These are phyloP conservation scores for Protomyces inouyei DNA, from an alignment of 1,139 yeast species.

Conservation along the genomic window DNA sequence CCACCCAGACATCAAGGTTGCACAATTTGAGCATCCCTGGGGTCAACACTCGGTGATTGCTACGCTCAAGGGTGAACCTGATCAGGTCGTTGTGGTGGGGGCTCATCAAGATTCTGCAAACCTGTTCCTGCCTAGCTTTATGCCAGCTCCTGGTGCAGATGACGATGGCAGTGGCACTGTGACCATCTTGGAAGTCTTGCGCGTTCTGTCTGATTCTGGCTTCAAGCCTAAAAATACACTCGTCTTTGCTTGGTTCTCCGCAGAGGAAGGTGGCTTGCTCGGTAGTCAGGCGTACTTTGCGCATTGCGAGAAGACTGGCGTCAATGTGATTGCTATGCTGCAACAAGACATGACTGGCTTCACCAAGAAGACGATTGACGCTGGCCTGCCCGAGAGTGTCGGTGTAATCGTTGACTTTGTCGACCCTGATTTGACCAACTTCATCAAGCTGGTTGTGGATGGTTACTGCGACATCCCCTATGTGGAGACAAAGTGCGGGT, in stretches of 20 bases:
- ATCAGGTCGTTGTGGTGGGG: constrained; percentile 64
- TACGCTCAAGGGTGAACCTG: constrained; percentile 44
- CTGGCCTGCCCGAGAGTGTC: constrained; percentile 62
- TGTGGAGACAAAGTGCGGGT: constrained; percentile 76
- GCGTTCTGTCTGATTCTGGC: constrained; percentile 50
- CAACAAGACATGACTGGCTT: constrained; percentile 97
- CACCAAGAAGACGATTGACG: constrained; percentile 52
- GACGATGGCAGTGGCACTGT: constrained; percentile 90
- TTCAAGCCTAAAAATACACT: constrained; percentile 64
- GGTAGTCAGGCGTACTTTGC: constrained; percentile 80
- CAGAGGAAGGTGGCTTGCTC: constrained; percentile 87
- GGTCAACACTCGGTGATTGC: constrained; percentile 55
- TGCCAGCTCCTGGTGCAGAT: constrained; percentile 91
- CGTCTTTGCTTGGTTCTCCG: constrained; percentile 91
- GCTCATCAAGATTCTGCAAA: constrained; percentile 88
- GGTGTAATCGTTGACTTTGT: constrained; percentile 79
- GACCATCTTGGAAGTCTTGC: constrained; percentile 68
- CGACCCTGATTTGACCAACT: constrained; percentile 54
- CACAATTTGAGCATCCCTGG: constrained; percentile 52
- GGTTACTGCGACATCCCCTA: constrained; percentile 63
- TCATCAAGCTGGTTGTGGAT: constrained; percentile 56
- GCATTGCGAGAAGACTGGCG: constrained; percentile 47
- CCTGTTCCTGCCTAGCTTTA: constrained; percentile 60
- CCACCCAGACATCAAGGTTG: constrained; percentile 40
- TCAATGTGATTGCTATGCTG: constrained; percentile 69